Percentiles rank a stretch among this genome's conserved stretches.
Evolutionary conservation across 2,329 filamentous ascomycete genomes (phyloP).

Genomic region (Penicillium sp.): DNA sequence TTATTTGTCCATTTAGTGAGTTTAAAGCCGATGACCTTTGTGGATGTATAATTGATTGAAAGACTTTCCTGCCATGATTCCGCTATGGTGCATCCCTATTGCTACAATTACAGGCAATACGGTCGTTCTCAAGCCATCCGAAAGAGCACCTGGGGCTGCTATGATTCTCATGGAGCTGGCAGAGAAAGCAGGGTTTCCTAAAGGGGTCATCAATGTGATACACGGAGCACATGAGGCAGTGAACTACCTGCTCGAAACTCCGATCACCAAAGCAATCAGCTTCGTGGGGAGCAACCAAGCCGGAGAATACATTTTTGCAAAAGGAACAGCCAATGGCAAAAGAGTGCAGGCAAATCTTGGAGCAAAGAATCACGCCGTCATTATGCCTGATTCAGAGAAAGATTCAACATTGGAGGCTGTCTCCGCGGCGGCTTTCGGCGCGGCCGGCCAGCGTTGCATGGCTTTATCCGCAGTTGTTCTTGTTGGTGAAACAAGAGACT

Average conservation of each 20-base stretch:
- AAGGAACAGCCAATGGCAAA: conserved; percentile 66
- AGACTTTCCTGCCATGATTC: conserved; percentile 66
- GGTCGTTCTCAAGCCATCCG: conserved; percentile 63
- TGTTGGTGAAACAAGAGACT: conserved; percentile 64
- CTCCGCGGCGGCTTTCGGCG: conserved; percentile 68
- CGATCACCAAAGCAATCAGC: conserved; percentile 66
- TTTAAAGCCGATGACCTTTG: conserved; percentile 60
- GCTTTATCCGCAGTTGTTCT: conserved; percentile 47
- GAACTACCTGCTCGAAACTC: conserved; percentile 68
- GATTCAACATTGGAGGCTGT: conserved; percentile 69
- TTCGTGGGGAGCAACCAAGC: conserved; percentile 70
- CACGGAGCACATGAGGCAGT: conserved; percentile 53
- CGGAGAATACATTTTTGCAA: conserved; percentile 67
- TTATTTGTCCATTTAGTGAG: conserved; percentile 64
- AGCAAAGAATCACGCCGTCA: conserved; percentile 70
- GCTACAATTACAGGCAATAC: conserved; percentile 66
- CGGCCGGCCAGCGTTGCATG: conserved; percentile 71
- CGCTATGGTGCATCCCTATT: conserved; percentile 65
- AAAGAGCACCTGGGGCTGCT: conserved; percentile 62
- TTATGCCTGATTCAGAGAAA: conserved; percentile 70
- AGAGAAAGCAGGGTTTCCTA: conserved; percentile 59
- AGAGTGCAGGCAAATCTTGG: conserved; percentile 72
- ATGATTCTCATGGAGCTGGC: conserved; percentile 65
- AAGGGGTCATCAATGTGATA: conserved; percentile 8
- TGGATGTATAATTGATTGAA: neutral